Base-by-base conservation (phyloP, 306 rosid species). In the Cicer chorassanicum region DNA sequence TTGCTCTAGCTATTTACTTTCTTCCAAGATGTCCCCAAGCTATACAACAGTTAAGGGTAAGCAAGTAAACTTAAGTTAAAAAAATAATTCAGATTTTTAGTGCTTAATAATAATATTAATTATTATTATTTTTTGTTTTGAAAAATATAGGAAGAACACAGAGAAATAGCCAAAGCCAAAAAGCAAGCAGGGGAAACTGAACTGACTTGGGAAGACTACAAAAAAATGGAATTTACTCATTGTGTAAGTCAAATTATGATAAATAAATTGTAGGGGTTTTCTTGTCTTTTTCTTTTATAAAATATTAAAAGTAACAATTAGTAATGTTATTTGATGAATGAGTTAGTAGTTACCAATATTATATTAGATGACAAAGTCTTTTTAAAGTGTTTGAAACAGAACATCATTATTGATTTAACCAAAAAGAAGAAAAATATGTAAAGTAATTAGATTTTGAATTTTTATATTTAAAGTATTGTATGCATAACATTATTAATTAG, bases 151-250 rank as follows among this genome's bases (percentile, higher is more conserved):
- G 92, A 87, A 81, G 99, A 94, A 48, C 99, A 94, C 82, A 71
- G 6, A 11, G 95, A 83, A 75, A 94, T 94, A 21, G 92, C 86
- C 69, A 85, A 81, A 77, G 83, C 78, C 59, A 94, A 92, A 72
- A 84, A 77, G 70, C 72, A 80, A 78, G 78, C 89, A 60, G 97
- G 97, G 65, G 91, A 92, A 68, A 80, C 74, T 51, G 95, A 88
- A 68, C 75, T 94, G 79, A 88, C 89, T 14, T 94, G 99, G 99
- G 97, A 92, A 0, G 99, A 94, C 80, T 94, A 92, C 84, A 94
- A 84, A 78, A 73, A 81, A 79, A 94, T 94, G 99, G 96, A 90
- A 49, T 94, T 94, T 86, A 94, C 99, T 61, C 97, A 92, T 18
- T 92, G 96, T 84, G 99, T 94, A 92, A 86, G 98, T 69, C 56